These are phyloP conservation scores for Massarina eburnea DNA, from an alignment of 2,329 filamentous ascomycete species.

Conservation along the genomic window DNA sequence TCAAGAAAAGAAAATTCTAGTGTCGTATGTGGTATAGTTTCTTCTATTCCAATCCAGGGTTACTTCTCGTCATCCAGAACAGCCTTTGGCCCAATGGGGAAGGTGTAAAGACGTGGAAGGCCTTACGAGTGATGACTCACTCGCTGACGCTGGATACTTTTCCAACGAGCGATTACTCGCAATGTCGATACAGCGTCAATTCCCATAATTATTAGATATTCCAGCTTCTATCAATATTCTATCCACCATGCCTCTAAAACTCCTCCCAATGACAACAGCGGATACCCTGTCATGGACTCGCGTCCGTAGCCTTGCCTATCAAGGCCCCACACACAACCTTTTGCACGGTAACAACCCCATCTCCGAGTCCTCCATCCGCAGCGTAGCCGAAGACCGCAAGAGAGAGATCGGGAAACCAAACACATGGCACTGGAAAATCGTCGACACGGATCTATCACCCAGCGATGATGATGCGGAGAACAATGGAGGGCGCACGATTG, in stretches of 20 bases:
- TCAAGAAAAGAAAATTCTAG: too few relatives aligned
- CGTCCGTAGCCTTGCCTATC: slow-evolving; percentile 30
- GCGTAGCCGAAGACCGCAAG: slow-evolving; percentile 25
- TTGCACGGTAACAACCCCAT: slow-evolving; percentile 23
- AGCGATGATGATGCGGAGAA: slow-evolving; percentile 23
- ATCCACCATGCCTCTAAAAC: slow-evolving; percentile 26
- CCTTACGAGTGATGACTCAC: too few relatives aligned
- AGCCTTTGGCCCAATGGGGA: too few relatives aligned
- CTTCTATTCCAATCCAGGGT: too few relatives aligned
- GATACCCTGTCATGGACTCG: slow-evolving; percentile 34
- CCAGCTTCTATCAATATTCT: too few relatives aligned
- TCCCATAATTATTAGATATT: too few relatives aligned
- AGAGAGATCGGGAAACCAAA: slow-evolving; percentile 23
- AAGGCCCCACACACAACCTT: slow-evolving; percentile 32
- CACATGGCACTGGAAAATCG: slow-evolving; percentile 35
- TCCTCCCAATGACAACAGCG: slow-evolving; percentile 19
- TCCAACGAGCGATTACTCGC: too few relatives aligned
- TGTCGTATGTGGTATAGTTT: too few relatives aligned
- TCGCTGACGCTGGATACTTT: too few relatives aligned
- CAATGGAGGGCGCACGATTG: slow-evolving; percentile 29
- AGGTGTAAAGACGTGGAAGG: too few relatives aligned
- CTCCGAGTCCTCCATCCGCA: slow-evolving; percentile 26
- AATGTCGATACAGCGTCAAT: too few relatives aligned
- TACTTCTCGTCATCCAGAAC: too few relatives aligned
- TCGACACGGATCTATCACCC: slow-evolving; percentile 29